phyloP scores from a whole-genome alignment of 176 grass and related monocot species.

The Oryza glaberrima region DNA sequence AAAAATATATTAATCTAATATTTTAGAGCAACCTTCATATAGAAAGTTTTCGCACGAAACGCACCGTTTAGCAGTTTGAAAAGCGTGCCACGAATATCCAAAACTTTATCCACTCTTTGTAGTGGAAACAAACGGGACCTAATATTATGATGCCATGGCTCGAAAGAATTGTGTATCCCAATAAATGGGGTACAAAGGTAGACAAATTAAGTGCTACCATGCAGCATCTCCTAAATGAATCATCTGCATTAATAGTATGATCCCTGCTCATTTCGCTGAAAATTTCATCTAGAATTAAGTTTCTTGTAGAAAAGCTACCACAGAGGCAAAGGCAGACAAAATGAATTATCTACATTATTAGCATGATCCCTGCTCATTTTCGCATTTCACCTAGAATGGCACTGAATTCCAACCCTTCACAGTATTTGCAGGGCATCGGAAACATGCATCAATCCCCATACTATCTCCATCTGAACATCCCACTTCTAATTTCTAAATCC shows the following conservation, averaged over 20 bases:
- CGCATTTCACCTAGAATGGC: slow-evolving; percentile 6
- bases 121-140: too few relatives aligned
- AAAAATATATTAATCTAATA: too few relatives aligned
- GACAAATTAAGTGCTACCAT: neutral
- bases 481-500: too few relatives aligned
- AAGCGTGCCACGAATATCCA: too few relatives aligned
- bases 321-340: neutral
- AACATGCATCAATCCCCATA: neutral
- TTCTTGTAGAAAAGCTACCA: neutral
- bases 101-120: too few relatives aligned
- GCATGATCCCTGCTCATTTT: neutral
- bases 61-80: too few relatives aligned
- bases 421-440: neutral
- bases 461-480: neutral
- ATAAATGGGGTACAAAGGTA: neutral
- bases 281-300: neutral
- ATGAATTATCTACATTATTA: neutral
- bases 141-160: neutral
- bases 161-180: neutral
- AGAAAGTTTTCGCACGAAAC: too few relatives aligned
- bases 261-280: neutral
- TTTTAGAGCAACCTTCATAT: too few relatives aligned
- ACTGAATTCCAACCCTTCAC: neutral
- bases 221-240: neutral
- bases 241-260: neutral